Percentiles rank a stretch among this genome's conserved stretches.
Conservation (phyloP, 2,329 filamentous ascomycete species). For the Alternaria rosae region DNA sequence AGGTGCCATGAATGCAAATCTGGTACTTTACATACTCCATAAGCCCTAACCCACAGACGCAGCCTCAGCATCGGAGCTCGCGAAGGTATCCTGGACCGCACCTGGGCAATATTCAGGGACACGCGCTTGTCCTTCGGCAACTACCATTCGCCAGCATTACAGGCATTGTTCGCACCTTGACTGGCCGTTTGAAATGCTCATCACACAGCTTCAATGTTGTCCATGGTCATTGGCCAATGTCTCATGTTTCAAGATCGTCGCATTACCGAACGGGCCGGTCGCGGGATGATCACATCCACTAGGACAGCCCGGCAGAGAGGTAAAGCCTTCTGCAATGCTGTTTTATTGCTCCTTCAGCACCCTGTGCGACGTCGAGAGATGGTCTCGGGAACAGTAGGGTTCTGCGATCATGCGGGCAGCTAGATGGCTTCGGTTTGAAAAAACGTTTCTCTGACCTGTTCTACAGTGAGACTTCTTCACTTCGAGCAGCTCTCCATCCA, state of each 20-base stretch:
- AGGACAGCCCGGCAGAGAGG: conserved; percentile 7
- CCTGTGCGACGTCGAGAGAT: neutral
- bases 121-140: neutral
- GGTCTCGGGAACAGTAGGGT: neutral
- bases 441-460: neutral
- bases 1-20: neutral
- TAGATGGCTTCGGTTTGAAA: neutral
- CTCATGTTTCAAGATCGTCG: conserved; percentile 19
- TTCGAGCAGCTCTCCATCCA: neutral
- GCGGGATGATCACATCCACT: conserved; percentile 9
- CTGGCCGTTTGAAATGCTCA: neutral
- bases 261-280: conserved; percentile 9
- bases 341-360: neutral
- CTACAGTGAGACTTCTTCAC: neutral
- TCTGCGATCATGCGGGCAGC: neutral
- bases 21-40: neutral
- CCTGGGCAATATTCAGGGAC: neutral
- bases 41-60: neutral
- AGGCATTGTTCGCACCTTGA: neutral
- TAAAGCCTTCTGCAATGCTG: neutral
- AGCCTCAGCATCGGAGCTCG: neutral
- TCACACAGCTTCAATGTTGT: neutral
- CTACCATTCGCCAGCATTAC: neutral
- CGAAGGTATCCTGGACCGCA: neutral
- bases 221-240: conserved; percentile 1